Base-by-base conservation (phyloP, 306 rosid genomes). In the Comarum palustre region DNA sequence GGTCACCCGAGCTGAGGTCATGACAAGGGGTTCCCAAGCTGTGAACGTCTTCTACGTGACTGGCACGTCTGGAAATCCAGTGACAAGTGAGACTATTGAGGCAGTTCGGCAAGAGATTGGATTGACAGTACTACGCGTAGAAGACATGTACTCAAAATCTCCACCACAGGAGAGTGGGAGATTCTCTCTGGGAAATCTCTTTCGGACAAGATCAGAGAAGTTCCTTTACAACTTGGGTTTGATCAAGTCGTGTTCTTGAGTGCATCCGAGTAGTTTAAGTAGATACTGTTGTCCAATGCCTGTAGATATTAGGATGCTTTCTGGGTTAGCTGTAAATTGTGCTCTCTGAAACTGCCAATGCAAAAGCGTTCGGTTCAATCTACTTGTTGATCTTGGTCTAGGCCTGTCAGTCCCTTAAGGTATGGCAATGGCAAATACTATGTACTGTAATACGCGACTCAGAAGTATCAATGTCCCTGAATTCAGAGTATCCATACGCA, bases 71-170 rank as follows among this genome's bases (percentile, higher is more conserved):
- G 99, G 99, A 75, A 84, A 72, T 75, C 78, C 72, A n/a, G 99
- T 94, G 55, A 86, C 86, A 83, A 88, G 90, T 45, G 95, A 89
- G 77, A 94, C 91, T 61, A 87, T 94, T 24, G 97, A 89, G 76
- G 96, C 96, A 4, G 95, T 94, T 66, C 81, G 97, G 17, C 87
- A 89, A 48, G 98, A 91, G 84, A 89, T 94, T 42, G 98, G 98
- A 2, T 73, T 75, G 74, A 79, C 91, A 25, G 74, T 91, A 79
- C 87, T 94, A 66, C 81, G 57, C 0, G 95, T 94, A 66, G 92
- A 89, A 15, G 86, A 84, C 36, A 48, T 65, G 4, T 70, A 75
- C 78, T 77, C 83, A 16, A 85, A 86, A 63, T 75, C 97, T 66
- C 82, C 87, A 42, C 52, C 89, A 2, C 83, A 75, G 50, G 97